These are phyloP conservation scores for Saccharata proteae DNA, from an alignment of 2,329 filamentous ascomycete genomes.

Conservation along the genomic window DNA sequence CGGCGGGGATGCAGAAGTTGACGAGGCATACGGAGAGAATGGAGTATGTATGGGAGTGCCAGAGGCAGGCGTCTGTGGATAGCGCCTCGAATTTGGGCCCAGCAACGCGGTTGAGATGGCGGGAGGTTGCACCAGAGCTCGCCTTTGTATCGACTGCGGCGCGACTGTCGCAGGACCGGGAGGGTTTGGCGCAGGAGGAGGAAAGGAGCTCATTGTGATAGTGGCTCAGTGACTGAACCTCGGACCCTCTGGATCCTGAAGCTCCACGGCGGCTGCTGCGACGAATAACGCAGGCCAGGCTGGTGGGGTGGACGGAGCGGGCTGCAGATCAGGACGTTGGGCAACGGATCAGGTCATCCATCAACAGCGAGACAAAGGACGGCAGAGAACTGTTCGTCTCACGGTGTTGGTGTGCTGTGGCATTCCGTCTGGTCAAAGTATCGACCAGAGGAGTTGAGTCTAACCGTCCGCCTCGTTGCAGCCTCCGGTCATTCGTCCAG, in stretches of 20 bases:
- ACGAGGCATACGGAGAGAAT: conserved; percentile 23
- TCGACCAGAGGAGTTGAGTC: background rate
- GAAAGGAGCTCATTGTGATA: conserved; percentile 6
- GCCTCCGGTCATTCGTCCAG: conserved; percentile 3
- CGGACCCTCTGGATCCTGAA: background rate
- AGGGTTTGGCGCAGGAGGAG: conserved; percentile 8
- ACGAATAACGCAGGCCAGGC: conserved; percentile 1
- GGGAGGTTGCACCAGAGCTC: conserved; percentile 29
- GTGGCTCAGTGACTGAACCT: conserved; percentile 1
- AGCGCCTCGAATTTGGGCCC: conserved; percentile 17
- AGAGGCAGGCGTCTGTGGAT: conserved; percentile 28
- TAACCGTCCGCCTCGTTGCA: background rate
- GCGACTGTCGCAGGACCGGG: conserved; percentile 5
- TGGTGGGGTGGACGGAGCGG: background rate
- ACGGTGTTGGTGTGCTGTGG: too few species aligned
- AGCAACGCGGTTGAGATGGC: conserved; percentile 28
- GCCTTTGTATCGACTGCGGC: conserved; percentile 12
- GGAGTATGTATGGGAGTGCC: conserved; percentile 21
- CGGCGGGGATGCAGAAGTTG: conserved; percentile 11
- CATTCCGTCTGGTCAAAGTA: background rate
- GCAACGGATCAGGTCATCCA: background rate
- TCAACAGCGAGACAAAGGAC: too few species aligned
- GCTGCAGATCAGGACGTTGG: background rate
- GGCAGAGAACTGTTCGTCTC: too few species aligned
- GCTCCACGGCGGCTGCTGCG: conserved; percentile 1